A percentile compares a stretch with the other conserved stretches of the same genome.
phyloP scores from a whole-genome alignment of 2,329 filamentous ascomycete species.

The Dactylellina drechsleri region DNA sequence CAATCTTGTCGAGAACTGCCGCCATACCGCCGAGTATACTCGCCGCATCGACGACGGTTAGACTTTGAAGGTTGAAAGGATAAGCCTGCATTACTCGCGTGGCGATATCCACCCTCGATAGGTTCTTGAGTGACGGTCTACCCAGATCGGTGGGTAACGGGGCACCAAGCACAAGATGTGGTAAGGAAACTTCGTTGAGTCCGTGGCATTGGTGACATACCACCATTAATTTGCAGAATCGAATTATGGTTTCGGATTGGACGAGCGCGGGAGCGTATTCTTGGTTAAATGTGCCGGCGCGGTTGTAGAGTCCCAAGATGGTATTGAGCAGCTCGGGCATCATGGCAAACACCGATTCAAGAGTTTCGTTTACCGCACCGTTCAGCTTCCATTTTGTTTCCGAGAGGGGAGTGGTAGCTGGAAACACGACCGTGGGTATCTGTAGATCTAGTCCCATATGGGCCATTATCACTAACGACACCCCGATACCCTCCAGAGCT shows the following conservation, averaged over 20 bases:
- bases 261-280: constrained; percentile 77
- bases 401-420: constrained; percentile 64
- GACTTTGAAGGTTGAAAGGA: constrained; percentile 68
- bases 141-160: constrained; percentile 63
- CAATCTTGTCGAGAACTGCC: constrained; percentile 81
- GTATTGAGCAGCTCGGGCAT: constrained; percentile 80
- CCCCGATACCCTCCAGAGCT: constrained; percentile 84
- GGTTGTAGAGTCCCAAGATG: constrained; percentile 77
- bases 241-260: constrained; percentile 76
- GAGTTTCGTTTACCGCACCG: constrained; percentile 63
- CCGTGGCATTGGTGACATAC: constrained; percentile 74
- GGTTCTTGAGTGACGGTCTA: constrained; percentile 47
- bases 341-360: constrained; percentile 63
- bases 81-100: constrained; percentile 67
- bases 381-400: constrained; percentile 63
- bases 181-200: constrained; percentile 70
- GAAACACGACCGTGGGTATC: constrained; percentile 65
- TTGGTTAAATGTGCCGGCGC: constrained; percentile 70
- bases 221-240: constrained; percentile 76
- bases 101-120: constrained; percentile 56
- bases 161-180: constrained; percentile 73
- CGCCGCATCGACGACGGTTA: constrained; percentile 79
- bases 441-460: constrained; percentile 85
- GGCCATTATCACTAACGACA: constrained; percentile 82
- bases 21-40: constrained; percentile 86